Conservation (phyloP, 2,329 filamentous ascomycete species). For the Graphilbum sp. region DNA sequence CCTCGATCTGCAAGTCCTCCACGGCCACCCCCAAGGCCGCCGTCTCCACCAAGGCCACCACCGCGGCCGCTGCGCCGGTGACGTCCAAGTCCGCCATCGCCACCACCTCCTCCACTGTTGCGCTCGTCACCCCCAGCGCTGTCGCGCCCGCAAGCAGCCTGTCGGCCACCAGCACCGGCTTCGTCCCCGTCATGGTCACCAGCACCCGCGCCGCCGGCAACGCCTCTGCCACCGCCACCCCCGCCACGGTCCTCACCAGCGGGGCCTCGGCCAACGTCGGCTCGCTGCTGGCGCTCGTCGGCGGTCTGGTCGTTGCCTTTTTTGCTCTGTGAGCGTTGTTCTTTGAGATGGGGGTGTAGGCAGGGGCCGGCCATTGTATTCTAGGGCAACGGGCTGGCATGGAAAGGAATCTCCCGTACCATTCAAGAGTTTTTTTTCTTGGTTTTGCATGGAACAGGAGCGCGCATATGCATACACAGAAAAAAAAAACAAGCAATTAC, state of each 20-base stretch:
- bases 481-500: too few relatives aligned
- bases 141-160: background rate
- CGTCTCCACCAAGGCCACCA: background rate
- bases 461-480: too few relatives aligned
- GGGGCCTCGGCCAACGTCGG: conserved; percentile 23
- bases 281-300: conserved; percentile 24
- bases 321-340: conserved; percentile 23
- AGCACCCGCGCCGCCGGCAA: conserved; percentile 16
- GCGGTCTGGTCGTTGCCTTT: conserved; percentile 23
- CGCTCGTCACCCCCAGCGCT: background rate
- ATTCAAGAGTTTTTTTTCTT: too few relatives aligned
- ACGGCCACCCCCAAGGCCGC: conserved; percentile 1
- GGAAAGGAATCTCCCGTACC: too few relatives aligned
- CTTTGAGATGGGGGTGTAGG: too few relatives aligned
- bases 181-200: conserved; percentile 1
- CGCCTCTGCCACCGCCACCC: conserved; percentile 9
- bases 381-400: too few relatives aligned
- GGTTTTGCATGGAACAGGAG: too few relatives aligned
- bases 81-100: conserved; percentile 10
- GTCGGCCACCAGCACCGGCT: conserved; percentile 10
- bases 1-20: conserved; percentile 9
- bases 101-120: conserved; percentile 1
- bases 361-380: too few relatives aligned
- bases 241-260: conserved; percentile 13
- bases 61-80: background rate